A percentile compares a stretch with the other conserved stretches of the same genome.
These are phyloP conservation scores for Cadophora malorum DNA, from an alignment of 2,329 filamentous ascomycete genomes.

Conservation along the genomic window DNA sequence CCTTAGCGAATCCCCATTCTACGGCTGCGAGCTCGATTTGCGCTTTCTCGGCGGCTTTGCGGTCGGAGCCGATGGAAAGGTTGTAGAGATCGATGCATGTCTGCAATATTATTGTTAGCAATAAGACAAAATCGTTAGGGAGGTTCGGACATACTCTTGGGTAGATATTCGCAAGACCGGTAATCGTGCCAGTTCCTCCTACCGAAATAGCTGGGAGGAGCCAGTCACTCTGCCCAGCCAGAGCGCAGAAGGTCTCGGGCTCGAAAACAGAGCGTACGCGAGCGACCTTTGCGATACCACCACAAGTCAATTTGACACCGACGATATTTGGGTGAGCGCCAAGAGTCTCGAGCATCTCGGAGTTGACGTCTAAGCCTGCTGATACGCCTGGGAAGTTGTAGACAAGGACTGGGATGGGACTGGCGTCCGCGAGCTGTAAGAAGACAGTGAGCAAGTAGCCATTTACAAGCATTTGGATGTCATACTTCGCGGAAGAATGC, in stretches of 20 bases:
- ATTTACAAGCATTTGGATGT: background rate
- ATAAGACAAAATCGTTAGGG: too few relatives aligned
- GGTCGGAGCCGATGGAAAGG: slow-evolving; percentile 60
- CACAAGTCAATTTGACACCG: slow-evolving; percentile 49
- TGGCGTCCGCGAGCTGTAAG: slow-evolving; percentile 45
- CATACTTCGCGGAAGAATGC: slow-evolving; percentile 57
- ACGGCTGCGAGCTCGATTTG: slow-evolving; percentile 67
- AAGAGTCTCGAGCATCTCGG: slow-evolving; percentile 45
- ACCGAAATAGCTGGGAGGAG: slow-evolving; percentile 61
- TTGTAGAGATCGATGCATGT: slow-evolving; percentile 65
- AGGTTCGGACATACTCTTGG: too few relatives aligned
- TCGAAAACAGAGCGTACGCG: slow-evolving; percentile 56
- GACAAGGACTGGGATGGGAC: slow-evolving; percentile 52
- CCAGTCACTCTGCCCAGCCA: slow-evolving; percentile 72
- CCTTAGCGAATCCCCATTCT: slow-evolving; percentile 71
- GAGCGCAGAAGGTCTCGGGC: slow-evolving; percentile 47
- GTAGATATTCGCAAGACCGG: slow-evolving; percentile 53
- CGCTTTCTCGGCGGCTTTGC: slow-evolving; percentile 63
- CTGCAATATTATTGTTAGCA: too few relatives aligned
- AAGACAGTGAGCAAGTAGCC: slow-evolving; percentile 10
- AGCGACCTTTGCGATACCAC: slow-evolving; percentile 52
- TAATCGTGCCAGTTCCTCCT: slow-evolving; percentile 65
- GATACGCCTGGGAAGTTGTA: slow-evolving; percentile 56
- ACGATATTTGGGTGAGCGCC: slow-evolving; percentile 47
- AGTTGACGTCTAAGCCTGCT: slow-evolving; percentile 52